Evolutionary conservation across 345 rosid genomes (phyloP), one percentile per base, ranked within the genome.

Genomic region (Populus davidiana): DNA sequence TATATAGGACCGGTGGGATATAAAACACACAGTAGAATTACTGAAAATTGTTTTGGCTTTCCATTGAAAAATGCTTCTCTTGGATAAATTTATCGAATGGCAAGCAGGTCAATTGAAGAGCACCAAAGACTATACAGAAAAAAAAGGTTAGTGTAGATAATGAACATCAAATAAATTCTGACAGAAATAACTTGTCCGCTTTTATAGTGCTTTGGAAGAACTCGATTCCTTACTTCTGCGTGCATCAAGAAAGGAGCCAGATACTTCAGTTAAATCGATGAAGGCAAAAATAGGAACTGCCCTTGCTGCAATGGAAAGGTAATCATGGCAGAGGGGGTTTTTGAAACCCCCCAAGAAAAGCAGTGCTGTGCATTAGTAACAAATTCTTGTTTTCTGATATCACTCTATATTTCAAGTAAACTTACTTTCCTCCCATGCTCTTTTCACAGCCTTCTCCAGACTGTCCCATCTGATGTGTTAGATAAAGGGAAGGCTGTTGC

Each of bases 221-320:
- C 86, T 91, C 7, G 97, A 93, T 86, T 87, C 90, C 62, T 72
- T 93, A 85, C 85, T 90, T 75, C 92, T 90, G 36, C 94, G 67
- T 36, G 97, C 95, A 27, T 89, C 91, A 36, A 88, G 97, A 81
- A 94, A 90, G 17, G 92, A 94, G 33, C 86, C 85, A 2, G 88
- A 74, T 20, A 92, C 93, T 72, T 86, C 95, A 16, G 85, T 91
- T 33, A 81, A 75, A 10, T 52, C 84, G 69, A 91, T 90, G 97
- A 94, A 90, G 82, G 86, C 85, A 12, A 85, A 89, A 83, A 88
- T 90, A 41, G 90, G 80, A 41, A 84, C 79, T 49, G 92, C 93
- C 10, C 79, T 91, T 52, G 62, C 71, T 49, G 91, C 97, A 14
- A 74, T 88, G 20, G 93, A 93, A 81, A 90, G 94, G 89, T 36